Base-by-base conservation (phyloP, 768 basidiomycete species). In the Leccinum sublutescens region DNA sequence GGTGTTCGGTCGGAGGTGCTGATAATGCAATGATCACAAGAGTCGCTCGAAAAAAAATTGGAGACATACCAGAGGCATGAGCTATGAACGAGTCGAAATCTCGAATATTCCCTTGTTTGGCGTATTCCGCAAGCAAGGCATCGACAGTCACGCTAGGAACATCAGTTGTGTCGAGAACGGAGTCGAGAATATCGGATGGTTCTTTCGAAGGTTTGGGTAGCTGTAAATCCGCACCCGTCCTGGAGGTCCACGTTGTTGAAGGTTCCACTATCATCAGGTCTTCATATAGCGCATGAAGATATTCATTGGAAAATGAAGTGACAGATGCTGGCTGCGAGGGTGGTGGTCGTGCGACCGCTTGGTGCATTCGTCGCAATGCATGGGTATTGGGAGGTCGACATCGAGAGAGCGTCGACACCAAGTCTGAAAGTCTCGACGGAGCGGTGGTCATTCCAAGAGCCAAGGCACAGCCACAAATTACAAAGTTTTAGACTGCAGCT, bases 121-220 rank as follows among this genome's bases (percentile, higher is more conserved):
- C 82, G 64, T 86, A 80, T 12, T 80, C 64, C 50, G 74, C 74
- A 52, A 93, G 74, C 1, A 87, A 68, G 0, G 67, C 63, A 19
- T 83, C 82, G 5, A 86, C 50, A 1, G 77, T 63, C 0, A 77
- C 75, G 54, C 79, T 80, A 0, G 83, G 74, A 11, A 79, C 70
- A 7, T 72, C 59, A 27, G 50, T 51, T 14, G 7, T 12, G 19
- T 51, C 50, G 3, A 21, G 27, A 19, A 12, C 33, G 51, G 31
- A 34, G 23, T 36, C 55, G 23, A 36, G 11, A 50, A 15, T 8
- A 25, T 68, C 66, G 19, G 56, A 40, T 12, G 47, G 55, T 43
- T 25, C 1, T 55, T 59, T 29, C 5, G 9, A 31, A 14, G 43
- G 33, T 33, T 53, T 55, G 21, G 54, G 21, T 48, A 58, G 43